phyloP scores from a whole-genome alignment of 1,139 yeast species.

The Zygosaccharomyces pseudobailii region DNA sequence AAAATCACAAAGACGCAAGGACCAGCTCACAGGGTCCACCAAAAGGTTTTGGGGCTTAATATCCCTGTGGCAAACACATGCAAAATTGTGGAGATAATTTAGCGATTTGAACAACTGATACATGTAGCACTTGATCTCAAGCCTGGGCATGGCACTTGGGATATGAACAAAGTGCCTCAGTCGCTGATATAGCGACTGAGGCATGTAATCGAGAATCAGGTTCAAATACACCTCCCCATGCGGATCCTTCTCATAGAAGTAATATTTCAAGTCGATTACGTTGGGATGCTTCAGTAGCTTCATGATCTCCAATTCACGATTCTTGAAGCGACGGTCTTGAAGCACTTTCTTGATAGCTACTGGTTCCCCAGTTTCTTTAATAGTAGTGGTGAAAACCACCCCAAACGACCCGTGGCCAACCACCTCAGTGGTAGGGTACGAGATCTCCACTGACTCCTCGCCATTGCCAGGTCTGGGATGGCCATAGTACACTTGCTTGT shows the following conservation, averaged over 20 bases:
- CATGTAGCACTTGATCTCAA: slow-evolving; percentile 85
- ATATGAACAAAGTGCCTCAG: slow-evolving; percentile 77
- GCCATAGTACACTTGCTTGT: slow-evolving; percentile 30
- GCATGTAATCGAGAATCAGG: slow-evolving; percentile 84
- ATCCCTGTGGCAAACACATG: slow-evolving; percentile 93
- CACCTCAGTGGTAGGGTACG: slow-evolving; percentile 49
- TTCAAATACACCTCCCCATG: slow-evolving; percentile 67
- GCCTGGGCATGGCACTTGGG: slow-evolving; percentile 73
- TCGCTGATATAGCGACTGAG: slow-evolving; percentile 91
- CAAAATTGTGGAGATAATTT: slow-evolving; percentile 79
- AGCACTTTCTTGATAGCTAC: slow-evolving; percentile 94
- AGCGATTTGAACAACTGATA: slow-evolving; percentile 88
- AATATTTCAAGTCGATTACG: slow-evolving; percentile 83
- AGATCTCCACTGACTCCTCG: slow-evolving; percentile 31
- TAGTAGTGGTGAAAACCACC: slow-evolving; percentile 83
- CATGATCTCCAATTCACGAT: slow-evolving; percentile 95
- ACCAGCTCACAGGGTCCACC: slow-evolving; percentile 79
- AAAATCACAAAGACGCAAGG: slow-evolving; percentile 89
- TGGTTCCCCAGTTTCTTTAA: slow-evolving; percentile 66
- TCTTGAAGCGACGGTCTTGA: slow-evolving; percentile 93
- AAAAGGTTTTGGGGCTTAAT: slow-evolving; percentile 93
- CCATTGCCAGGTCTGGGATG: slow-evolving; percentile 18
- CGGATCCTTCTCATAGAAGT: slow-evolving; percentile 65
- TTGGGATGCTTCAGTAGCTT: slow-evolving; percentile 76
- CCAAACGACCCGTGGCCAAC: slow-evolving; percentile 99